Conservation (phyloP, 2,329 filamentous ascomycete genomes). For the Diplodia mutila region DNA sequence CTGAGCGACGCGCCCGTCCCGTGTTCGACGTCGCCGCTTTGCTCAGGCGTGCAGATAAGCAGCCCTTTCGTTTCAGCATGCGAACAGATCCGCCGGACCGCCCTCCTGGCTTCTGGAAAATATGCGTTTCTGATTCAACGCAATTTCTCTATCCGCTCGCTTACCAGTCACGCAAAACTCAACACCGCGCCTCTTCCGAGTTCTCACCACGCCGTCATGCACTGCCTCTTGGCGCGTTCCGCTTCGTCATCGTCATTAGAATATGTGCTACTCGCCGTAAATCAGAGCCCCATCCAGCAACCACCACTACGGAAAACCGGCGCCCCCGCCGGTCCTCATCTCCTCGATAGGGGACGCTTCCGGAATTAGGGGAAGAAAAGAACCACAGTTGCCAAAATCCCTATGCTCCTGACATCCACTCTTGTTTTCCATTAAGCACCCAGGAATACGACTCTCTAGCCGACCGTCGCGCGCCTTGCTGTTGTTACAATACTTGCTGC, state of each 20-base stretch:
- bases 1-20: background rate
- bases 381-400: background rate
- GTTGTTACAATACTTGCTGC: background rate
- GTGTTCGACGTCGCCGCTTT: background rate
- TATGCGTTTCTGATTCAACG: constrained; percentile 13
- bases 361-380: constrained; percentile 16
- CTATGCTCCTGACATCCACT: background rate
- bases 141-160: background rate
- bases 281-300: constrained; percentile 1
- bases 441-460: background rate
- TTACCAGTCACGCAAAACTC: background rate
- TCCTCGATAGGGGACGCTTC: constrained; percentile 14
- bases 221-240: background rate
- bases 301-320: background rate
- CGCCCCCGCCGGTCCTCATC: constrained; percentile 12
- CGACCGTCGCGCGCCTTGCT: background rate
- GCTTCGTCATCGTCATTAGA: constrained; percentile 1
- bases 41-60: constrained; percentile 16
- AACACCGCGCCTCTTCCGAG: background rate
- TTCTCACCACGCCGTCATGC: background rate
- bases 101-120: constrained; percentile 14
- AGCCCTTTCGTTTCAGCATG: constrained; percentile 13
- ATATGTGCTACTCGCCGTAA: background rate
- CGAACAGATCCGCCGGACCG: constrained; percentile 1
- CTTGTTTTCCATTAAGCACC: background rate